Percentiles rank a stretch among this genome's conserved stretches.
phyloP scores from a whole-genome alignment of 2,329 filamentous ascomycete genomes.

The Escovopsis sp. region DNA sequence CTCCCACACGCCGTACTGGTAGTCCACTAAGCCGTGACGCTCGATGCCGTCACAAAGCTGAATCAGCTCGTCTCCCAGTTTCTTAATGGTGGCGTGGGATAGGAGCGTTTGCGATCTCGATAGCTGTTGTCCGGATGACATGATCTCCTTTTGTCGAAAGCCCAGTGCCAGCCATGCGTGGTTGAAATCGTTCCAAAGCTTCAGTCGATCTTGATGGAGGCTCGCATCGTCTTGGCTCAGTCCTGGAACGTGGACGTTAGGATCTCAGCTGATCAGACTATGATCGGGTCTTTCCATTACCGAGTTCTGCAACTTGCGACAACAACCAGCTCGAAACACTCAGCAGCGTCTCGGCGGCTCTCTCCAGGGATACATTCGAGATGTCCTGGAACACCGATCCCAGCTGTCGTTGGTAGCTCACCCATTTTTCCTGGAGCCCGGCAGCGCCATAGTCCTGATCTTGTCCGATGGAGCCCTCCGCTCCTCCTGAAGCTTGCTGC shows the following conservation, averaged over 20 bases:
- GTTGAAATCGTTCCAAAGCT: slow-evolving; percentile 91
- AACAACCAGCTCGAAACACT: slow-evolving; percentile 41
- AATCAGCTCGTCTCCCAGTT: slow-evolving; percentile 70
- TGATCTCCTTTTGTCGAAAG: slow-evolving; percentile 69
- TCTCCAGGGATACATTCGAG: slow-evolving; percentile 34
- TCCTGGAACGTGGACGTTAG: slow-evolving; percentile 40
- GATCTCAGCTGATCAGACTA: slow-evolving; percentile 2
- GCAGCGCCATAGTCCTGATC: slow-evolving; percentile 43
- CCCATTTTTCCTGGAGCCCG: slow-evolving; percentile 54
- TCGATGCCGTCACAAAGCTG: slow-evolving; percentile 76
- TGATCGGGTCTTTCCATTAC: slow-evolving; percentile 23
- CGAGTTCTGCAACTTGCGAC: slow-evolving; percentile 38
- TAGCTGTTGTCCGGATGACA: slow-evolving; percentile 42
- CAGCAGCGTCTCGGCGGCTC: slow-evolving; percentile 37
- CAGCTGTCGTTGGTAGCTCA: slow-evolving; percentile 46
- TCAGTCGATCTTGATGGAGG: slow-evolving; percentile 61
- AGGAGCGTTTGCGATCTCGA: slow-evolving; percentile 49
- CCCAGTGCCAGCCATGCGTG: slow-evolving; percentile 75
- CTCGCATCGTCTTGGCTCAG: slow-evolving; percentile 70
- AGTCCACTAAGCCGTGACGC: slow-evolving; percentile 87
- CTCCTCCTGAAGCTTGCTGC: slow-evolving; percentile 18
- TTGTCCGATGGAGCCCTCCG: slow-evolving; percentile 33
- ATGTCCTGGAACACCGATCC: slow-evolving; percentile 59
- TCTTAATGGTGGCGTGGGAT: slow-evolving; percentile 52
- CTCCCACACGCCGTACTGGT: slow-evolving; percentile 93